Conservation (phyloP, 2,329 filamentous ascomycete genomes). For the Beauveria sp. region DNA sequence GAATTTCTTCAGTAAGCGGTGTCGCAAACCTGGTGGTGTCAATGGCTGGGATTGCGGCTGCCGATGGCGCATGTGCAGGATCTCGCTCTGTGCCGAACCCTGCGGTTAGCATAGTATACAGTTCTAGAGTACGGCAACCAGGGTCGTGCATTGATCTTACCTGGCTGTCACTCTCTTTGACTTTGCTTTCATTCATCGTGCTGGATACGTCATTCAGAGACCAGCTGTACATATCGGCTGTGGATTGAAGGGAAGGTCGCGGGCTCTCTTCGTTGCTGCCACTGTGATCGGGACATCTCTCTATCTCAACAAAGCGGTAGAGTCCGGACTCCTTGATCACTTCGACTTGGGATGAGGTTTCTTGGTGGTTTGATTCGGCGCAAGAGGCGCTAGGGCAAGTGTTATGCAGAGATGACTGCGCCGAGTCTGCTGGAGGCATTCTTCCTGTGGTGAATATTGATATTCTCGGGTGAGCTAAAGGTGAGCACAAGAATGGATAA, state of each 20-base stretch:
- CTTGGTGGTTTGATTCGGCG: too few species aligned
- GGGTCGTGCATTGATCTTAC: neutral
- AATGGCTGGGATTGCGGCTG: conserved; percentile 18
- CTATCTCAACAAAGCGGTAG: neutral
- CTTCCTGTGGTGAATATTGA: neutral
- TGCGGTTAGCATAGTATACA: neutral
- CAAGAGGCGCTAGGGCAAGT: neutral
- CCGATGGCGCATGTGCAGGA: neutral
- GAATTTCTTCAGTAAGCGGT: conserved; percentile 18
- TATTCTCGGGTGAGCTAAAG: neutral
- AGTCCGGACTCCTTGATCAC: neutral
- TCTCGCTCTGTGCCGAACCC: neutral
- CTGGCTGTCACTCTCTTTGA: neutral
- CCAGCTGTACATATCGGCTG: neutral
- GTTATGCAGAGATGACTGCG: neutral
- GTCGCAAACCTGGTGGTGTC: conserved; percentile 18
- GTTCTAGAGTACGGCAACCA: neutral
- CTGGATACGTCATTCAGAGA: conserved; percentile 8
- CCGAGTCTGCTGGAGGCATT: neutral
- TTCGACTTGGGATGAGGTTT: neutral
- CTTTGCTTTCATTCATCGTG: neutral
- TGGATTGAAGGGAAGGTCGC: neutral
- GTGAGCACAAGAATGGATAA: neutral
- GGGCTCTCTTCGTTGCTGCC: conserved; percentile 1
- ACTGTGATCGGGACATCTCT: neutral